Percentiles rank a stretch among this genome's conserved stretches.
Conservation (phyloP, 371 early-diverging fungal species). For the Actinomucor elegans region DNA sequence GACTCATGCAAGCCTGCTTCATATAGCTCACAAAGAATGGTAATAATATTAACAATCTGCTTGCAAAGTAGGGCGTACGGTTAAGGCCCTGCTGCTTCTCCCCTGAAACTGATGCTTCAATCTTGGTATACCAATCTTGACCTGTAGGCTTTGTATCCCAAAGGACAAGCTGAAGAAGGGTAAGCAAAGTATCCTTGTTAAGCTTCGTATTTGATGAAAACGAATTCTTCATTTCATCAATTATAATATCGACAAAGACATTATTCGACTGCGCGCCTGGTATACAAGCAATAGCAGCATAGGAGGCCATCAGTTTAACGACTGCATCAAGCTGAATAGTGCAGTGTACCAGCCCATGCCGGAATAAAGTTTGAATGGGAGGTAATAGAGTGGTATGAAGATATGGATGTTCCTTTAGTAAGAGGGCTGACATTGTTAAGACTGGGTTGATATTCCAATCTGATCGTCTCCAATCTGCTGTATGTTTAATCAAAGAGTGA, state of each 20-base stretch:
- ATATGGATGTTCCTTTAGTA: slow-evolving; percentile 50
- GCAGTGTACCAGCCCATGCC: slow-evolving; percentile 44
- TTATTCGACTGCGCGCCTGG: slow-evolving; percentile 33
- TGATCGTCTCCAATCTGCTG: slow-evolving; percentile 46
- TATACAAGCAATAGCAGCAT: slow-evolving; percentile 26
- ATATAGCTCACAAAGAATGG: slow-evolving; percentile 36
- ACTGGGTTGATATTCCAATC: slow-evolving; percentile 60
- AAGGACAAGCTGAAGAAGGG: slow-evolving; percentile 41
- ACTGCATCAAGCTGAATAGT: slow-evolving; percentile 35
- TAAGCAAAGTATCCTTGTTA: slow-evolving; percentile 45
- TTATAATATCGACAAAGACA: slow-evolving; percentile 41
- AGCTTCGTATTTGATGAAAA: slow-evolving; percentile 19
- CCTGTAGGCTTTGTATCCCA: slow-evolving; percentile 39
- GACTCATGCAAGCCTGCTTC: slow-evolving; percentile 31
- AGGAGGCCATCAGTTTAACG: slow-evolving; percentile 43
- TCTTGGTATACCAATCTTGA: slow-evolving; percentile 35
- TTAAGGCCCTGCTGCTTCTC: slow-evolving; percentile 9
- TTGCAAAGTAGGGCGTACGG: slow-evolving; percentile 34
- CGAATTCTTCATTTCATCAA: slow-evolving; percentile 43
- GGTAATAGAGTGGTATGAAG: slow-evolving; percentile 38
- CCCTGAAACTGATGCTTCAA: slow-evolving; percentile 30
- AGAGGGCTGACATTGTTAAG: slow-evolving; percentile 49
- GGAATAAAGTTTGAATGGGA: slow-evolving; percentile 39
- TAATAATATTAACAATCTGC: slow-evolving; percentile 23
- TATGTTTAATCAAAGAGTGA: slow-evolving; percentile 41